Base-by-base conservation (phyloP, 202 grass and related monocot genomes). In the Hordeum pubiflorum region DNA sequence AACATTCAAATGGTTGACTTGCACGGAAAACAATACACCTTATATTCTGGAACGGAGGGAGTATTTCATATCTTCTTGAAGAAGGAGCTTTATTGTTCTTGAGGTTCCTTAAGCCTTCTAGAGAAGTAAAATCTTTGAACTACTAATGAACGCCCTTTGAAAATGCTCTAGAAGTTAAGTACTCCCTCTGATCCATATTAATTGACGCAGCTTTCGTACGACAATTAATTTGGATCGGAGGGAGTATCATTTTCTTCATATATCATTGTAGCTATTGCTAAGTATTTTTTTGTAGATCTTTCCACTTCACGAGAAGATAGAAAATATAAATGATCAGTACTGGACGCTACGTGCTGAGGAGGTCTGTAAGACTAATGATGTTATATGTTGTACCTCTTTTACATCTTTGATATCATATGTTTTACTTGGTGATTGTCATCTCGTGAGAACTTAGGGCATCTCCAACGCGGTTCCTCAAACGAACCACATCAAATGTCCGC, bases 311-410 rank as follows among this genome's bases (percentile, higher is more conserved):
- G 91, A 93, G 77, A 93, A 89, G 68, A 93, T 93, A 85, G 91
- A 93, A 63, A 87, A 89, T 76, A 89, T 93, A 77, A 89, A 93
- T 72, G 91, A 93, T 66, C 91, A 93, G 81, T 87, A 93, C 78
- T 89, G 90, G 90, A 89, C 87, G 12, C 68, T 89, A 44, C 87
- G 87, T 85, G 91, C 91, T 33, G 91, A 93, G 79, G 91, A 93
- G 91, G 91, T 89, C 67, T 58, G 65, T 66, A 54, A n/a, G 50
- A n/a, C 17, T n/a, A 71, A 55, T 80, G 24, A 64, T 73, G 62
- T 63, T 54, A 17, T 78, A 37, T 82, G 58, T 36, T 74, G 10
- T 48, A 59, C 39, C 23, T 69, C 37, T 7, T 13, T 26, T 46
- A 44, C 21, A 70, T 40, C 67, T 70, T 70, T 46, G 50, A 54